Base-by-base conservation (phyloP, 345 rosid genomes). In the Gynandropsis gynandra region DNA sequence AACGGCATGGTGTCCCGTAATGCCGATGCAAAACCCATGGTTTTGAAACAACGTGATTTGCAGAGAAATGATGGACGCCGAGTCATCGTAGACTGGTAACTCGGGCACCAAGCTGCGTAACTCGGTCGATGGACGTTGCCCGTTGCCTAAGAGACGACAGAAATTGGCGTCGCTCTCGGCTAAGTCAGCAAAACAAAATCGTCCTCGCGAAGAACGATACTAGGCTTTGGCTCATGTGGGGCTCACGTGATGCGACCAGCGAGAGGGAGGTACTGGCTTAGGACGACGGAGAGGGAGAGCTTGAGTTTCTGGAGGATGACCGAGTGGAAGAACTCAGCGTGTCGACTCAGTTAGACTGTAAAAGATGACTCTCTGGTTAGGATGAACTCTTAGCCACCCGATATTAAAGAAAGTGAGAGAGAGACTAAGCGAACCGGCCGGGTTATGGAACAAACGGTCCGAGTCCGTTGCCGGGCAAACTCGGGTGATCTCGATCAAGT, bases 31-130 rank as follows among this genome's bases (percentile, higher is more conserved):
- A 38, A 73, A 64, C 5, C 77, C 77, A 0, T 47, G 36, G 43
- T 68, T 24, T 0, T 68, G 74, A 21, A 73, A 73, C 16, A 73
- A 18, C 14, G 77, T 73, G 51, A 73, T 68, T 39, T 73, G 71
- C 4, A 53, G 15, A 0, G 76, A 45, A 0, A 67, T 41, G 0
- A 38, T 27, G 0, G 57, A 29, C 0, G 69, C 58, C 27, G 43
- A 43, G 12, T 60, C 49, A 40, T 71, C 54, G 0, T 58, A 39
- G 10, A 37, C 36, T 0, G 52, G 41, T 49, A 68, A 65, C 16
- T 50, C 35, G 8, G 76, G 74, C 0, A 68, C 32, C 38, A 71
- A 29, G 37, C 18, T 16, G n/a, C 50, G 67, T 47, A 70, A 62
- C 52, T 62, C 67, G 3, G 42, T 46, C 0, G 60, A 42, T 0